These are phyloP conservation scores for Bidens hawaiensis DNA, from an alignment of 140 eudicot genomes.

Conservation along the genomic window DNA sequence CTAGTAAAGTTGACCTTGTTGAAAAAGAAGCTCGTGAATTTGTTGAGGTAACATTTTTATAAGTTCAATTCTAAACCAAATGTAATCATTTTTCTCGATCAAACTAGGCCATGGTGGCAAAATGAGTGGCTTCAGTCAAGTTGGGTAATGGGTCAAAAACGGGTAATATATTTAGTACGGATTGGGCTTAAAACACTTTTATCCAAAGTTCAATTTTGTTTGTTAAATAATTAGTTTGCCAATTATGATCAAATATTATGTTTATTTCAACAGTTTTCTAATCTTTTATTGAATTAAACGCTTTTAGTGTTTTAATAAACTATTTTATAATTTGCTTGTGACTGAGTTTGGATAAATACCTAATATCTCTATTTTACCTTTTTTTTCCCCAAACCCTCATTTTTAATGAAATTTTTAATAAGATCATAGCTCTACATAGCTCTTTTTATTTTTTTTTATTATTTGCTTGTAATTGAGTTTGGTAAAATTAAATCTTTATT, in stretches of 20 bases:
- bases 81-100: background rate
- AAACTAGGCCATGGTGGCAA: background rate
- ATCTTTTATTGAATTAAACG: background rate
- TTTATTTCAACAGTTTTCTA: no score
- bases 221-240: background rate
- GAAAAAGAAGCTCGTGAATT: slow-evolving; percentile 74
- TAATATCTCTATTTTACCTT: background rate
- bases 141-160: background rate
- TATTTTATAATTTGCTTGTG: background rate
- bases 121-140: background rate
- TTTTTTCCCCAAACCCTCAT: background rate
- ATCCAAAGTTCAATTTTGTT: background rate
- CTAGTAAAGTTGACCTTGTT: slow-evolving; percentile 39
- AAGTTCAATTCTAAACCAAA: background rate
- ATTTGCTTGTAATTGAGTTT: no score
- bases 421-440: no score
- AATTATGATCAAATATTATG: background rate
- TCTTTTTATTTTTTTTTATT: no score
- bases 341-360: background rate
- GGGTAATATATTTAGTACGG: background rate
- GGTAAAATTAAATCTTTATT: no score
- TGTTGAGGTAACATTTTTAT: slow-evolving; percentile 51
- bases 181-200: background rate
- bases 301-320: background rate
- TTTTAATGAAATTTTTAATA: background rate